A percentile compares a stretch with the other conserved stretches of the same genome.
phyloP scores from a whole-genome alignment of 2,329 filamentous ascomycete species.

The Hymenotorrendiella dingleyae region DNA sequence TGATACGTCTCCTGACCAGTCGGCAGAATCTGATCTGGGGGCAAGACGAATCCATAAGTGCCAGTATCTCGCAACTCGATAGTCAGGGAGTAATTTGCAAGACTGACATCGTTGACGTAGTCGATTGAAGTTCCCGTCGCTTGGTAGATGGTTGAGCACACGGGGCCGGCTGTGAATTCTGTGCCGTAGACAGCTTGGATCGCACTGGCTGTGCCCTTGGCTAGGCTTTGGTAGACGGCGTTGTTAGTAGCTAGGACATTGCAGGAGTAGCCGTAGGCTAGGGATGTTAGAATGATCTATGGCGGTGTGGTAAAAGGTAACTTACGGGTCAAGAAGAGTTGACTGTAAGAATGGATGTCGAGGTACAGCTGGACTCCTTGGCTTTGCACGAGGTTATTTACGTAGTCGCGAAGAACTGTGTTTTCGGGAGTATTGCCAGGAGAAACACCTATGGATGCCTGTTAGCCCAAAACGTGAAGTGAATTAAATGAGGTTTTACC shows the following conservation, averaged over 20 bases:
- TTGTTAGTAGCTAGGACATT: slow-evolving; percentile 40
- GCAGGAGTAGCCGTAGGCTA: slow-evolving; percentile 55
- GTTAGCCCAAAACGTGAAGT: too few species aligned
- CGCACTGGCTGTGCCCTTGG: slow-evolving; percentile 42
- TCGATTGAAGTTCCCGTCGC: slow-evolving; percentile 42
- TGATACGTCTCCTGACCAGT: slow-evolving; percentile 42
- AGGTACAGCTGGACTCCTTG: slow-evolving; percentile 56
- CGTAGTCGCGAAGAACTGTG: slow-evolving; percentile 41
- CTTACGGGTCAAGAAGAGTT: slow-evolving; percentile 46
- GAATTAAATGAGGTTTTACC: slow-evolving; percentile 36
- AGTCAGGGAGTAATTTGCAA: slow-evolving; percentile 34
- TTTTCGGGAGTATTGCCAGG: slow-evolving; percentile 47
- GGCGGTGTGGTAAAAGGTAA: not conserved
- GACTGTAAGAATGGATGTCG: slow-evolving; percentile 60
- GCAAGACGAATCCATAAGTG: slow-evolving; percentile 42
- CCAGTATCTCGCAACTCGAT: slow-evolving; percentile 46
- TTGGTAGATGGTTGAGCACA: slow-evolving; percentile 57
- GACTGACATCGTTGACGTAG: slow-evolving; percentile 37
- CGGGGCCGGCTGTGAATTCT: slow-evolving; percentile 37
- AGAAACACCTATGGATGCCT: slow-evolving; percentile 28
- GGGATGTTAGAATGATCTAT: not conserved
- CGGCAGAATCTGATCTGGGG: slow-evolving; percentile 42
- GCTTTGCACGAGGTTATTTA: slow-evolving; percentile 35
- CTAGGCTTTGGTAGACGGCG: slow-evolving; percentile 43
- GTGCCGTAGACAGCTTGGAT: slow-evolving; percentile 50